Evolutionary conservation across 2,329 filamentous ascomycete species (phyloP), one percentile per base, ranked within the genome.

Genomic region (Colletotrichum melonis): DNA sequence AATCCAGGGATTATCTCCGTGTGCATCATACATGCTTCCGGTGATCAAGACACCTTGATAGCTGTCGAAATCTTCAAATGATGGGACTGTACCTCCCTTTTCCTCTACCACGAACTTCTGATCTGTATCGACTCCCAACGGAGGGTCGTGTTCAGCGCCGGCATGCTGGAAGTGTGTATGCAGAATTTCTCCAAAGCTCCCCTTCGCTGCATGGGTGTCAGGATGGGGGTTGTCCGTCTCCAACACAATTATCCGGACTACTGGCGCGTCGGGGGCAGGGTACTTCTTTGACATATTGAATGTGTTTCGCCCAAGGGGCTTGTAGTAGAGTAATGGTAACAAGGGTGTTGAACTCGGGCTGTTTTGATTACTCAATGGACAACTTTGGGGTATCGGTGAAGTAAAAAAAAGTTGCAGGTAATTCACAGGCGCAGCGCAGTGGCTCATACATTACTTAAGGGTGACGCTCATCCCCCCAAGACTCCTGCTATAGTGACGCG

Each of bases 1-100:
- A 65, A 95, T 94, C 94, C 94, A 97, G 0, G 90, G 89, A 49
- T 91, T 85, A 70, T 93, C 85, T 55, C 92, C 93, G 77, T 92
- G 94, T 0, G 93, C 90, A 78, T 94, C 93, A 79, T 90, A 87
- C 82, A 88, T 91, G 89, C 84, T 86, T 3, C 94, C 94, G 1
- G 92, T 93, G 64, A 96, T 87, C 46, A 97, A 82, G n/a, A 97
- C 83, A 1, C 91, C 94, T 83, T 96, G 92, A 32, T 94, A 87
- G 14, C 89, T 84, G 1, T 92, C 88, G 49, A 91, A 86, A 6
- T 89, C 88, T 1, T 85, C 81, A 3, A 81, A 79, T 4, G 80
- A 81, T 0, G 88, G 88, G 22, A 90, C 84, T 11, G 82, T 80
- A 4, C 87, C 86, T 12, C 85, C 83, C 42, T 85, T 77, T 11